Evolutionary conservation across 495 filamentous ascomycete genomes (phyloP), one percentile per base, ranked within the genome.

Genomic region (Xylaria acuta): DNA sequence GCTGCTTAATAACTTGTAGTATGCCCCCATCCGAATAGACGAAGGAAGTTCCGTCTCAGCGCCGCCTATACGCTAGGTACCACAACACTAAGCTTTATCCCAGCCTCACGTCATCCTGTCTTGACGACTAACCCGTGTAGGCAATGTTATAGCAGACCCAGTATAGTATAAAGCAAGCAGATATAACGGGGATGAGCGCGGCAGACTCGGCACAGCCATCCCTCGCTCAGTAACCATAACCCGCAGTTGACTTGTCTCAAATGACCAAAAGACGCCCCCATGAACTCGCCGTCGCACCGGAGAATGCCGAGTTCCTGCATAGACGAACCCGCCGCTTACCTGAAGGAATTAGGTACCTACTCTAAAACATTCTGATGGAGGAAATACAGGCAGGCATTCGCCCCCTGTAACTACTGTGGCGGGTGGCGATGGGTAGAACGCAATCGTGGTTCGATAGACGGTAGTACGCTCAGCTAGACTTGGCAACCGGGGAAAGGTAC

Each of bases 401-500:
- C 18, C 32, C 38, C 60, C 36, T 41, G 60, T 27, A 25, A 43
- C 60, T 43, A 30, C 34, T 43, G 60, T 27, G 8, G 38, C 25
- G 36, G 27, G 22, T 41, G 38, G 49, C 9, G 51, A 20, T 67
- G 9, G n/a, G 43, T 20, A 30, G 16, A n/a, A 67, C 43, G 63
- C 63, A 65, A 11, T 30, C 49, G 38, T 69, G 53, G 53, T 59
- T 59, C 47, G 45, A 16, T 40, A 54, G 64, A 67, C 45, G 5
- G 53, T 45, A 58, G 25, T 36, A 68, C 34, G 3, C 53, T 69
- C 66, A 69, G 66, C 66, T 69, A 30, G 53, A 45, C 66, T 69
- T 69, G 66, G 66, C 66, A 69, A 58, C 65, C 20, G 65, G 64
- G 45, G 65, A 27, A 45, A 16, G 30, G 60, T 43, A 43, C 60